A percentile compares a stretch with the other conserved stretches of the same genome.
Evolutionary conservation across 2,329 filamentous ascomycete species (phyloP).

Genomic region (Stenocarpella maydis): DNA sequence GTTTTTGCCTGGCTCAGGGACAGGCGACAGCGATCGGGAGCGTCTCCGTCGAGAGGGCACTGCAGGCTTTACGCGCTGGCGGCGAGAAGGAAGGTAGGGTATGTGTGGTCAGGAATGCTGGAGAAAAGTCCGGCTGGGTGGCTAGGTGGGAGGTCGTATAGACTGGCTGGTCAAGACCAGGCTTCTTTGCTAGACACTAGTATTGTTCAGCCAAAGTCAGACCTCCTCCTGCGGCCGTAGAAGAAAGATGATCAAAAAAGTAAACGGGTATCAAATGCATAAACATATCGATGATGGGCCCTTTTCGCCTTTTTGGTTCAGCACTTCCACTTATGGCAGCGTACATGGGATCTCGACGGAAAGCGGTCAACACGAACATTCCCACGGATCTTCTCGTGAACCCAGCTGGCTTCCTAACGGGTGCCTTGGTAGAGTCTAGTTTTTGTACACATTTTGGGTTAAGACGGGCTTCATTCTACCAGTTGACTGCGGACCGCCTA

Average conservation of each 20-base stretch:
- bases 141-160: conserved; percentile 77
- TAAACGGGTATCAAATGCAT: too few species aligned
- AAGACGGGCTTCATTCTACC: too few species aligned
- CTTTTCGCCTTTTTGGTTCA: not conserved
- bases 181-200: not conserved
- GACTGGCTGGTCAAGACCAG: not conserved
- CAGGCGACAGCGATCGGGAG: conserved; percentile 79
- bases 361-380: not conserved
- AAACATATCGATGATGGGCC: not conserved
- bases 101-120: conserved; percentile 85
- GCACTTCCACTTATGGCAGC: not conserved
- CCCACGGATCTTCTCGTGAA: too few species aligned
- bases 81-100: conserved; percentile 56
- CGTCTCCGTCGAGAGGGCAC: conserved; percentile 67
- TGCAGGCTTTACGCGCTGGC: conserved; percentile 48
- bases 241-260: not conserved
- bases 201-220: not conserved
- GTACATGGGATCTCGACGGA: too few species aligned
- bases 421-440: not conserved
- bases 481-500: too few species aligned
- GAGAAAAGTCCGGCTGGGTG: conserved; percentile 80
- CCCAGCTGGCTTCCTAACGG: not conserved
- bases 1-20: conserved; percentile 81
- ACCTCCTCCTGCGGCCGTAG: not conserved
- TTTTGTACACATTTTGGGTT: too few species aligned